phyloP scores from a whole-genome alignment of 805 yeast genomes.

The Yarrowia keelungensis region DNA sequence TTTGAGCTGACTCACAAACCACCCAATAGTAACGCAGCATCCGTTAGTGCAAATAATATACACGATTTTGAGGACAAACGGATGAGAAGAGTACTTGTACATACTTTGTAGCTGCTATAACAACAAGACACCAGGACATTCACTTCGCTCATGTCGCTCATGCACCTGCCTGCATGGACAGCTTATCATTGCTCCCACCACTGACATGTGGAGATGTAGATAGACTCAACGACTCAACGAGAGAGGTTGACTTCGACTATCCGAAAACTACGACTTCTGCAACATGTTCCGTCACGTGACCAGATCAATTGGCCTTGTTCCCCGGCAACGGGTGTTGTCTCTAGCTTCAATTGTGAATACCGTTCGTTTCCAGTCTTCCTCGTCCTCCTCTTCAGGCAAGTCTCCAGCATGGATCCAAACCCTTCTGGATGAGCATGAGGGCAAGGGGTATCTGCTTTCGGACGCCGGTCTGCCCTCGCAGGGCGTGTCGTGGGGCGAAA shows the following conservation, averaged over 20 bases:
- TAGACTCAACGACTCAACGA: neutral
- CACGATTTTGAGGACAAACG: too few relatives aligned
- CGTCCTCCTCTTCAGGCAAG: neutral
- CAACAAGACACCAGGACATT: too few relatives aligned
- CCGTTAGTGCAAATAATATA: too few relatives aligned
- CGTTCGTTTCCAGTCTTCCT: too few relatives aligned
- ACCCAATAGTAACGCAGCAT: too few relatives aligned
- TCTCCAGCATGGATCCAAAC: slow-evolving; percentile 15
- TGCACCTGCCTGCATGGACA: slow-evolving; percentile 1
- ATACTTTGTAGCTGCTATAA: too few relatives aligned
- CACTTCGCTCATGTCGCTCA: neutral
- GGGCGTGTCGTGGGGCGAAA: slow-evolving; percentile 43
- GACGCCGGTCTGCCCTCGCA: slow-evolving; percentile 39
- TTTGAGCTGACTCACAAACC: too few relatives aligned
- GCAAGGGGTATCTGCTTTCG: slow-evolving; percentile 14
- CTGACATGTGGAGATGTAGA: too few relatives aligned
- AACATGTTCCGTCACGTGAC: slow-evolving; percentile 21
- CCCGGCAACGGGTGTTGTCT: neutral
- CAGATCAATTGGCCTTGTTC: slow-evolving; percentile 3
- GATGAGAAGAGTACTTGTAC: too few relatives aligned
- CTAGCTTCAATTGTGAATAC: neutral
- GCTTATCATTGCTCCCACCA: slow-evolving; percentile 25
- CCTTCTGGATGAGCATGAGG: slow-evolving; percentile 25
- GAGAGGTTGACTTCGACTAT: too few relatives aligned
- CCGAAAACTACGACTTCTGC: too few relatives aligned